Base-by-base conservation (phyloP, 2,329 filamentous ascomycete genomes). In the Sclerotinia trifoliorum region DNA sequence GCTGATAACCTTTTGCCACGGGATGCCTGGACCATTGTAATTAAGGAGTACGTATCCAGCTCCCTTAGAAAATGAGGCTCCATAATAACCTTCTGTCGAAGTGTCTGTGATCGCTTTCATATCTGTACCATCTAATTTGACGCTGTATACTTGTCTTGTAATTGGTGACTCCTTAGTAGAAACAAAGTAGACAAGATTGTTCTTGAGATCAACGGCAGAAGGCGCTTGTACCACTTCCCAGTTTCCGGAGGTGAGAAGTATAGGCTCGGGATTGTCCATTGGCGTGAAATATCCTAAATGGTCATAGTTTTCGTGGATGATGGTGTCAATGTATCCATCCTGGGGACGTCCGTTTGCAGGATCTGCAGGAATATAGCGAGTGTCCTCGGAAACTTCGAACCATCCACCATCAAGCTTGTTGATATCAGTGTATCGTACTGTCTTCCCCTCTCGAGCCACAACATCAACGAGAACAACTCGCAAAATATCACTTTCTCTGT, bases 251-350 rank as follows among this genome's bases (percentile, higher is more conserved):
- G 95, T 99, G 52, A 99, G 86, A 83, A 96, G 87, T 58, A 92
- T 81, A 7, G 95, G 94, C n/a, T 91, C 82, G 0, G 90, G 83
- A 73, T 89, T 94, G 74, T 98, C 91, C 65, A 98, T 80, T 2
- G 95, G 94, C 0, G 90, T 89, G 77, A 97, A 99, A 80, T 98
- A 98, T 0, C 91, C 95, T 63, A 99, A 82, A 75, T 99, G 95
- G 74, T 98, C 92, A 74, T 91, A 92, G 67, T 93, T 90, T 26
- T 96, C 86, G 76, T 96, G 84, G 67, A 98, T 90, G 69, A 98
- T 83, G 0, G 91, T 93, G 78, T 99, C 95, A 70, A 99, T 89
- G 76, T 99, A 99, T 29, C 95, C 95, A 78, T 97, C 93, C 6
- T 94, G 80, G 2, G 86, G 83, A 29, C 94, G 88, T 19, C 91